Evolutionary conservation across 164 flowering plant genomes (phyloP), one percentile per base, ranked within the genome.

Genomic region (Vitis riparia): DNA sequence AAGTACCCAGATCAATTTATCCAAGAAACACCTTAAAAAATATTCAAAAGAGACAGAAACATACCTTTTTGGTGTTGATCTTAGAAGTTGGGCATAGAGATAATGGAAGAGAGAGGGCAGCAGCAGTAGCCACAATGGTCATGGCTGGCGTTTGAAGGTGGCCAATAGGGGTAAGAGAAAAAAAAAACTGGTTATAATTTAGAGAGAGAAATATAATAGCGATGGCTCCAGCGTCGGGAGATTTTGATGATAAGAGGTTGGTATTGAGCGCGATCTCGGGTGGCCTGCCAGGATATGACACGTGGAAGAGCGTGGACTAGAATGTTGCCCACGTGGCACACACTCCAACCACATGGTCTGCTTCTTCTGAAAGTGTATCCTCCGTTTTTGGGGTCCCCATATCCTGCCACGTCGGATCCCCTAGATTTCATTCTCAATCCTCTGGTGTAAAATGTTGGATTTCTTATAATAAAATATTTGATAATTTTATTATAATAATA

Each of bases 231-330:
- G 27, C 27, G 27, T 75, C 14, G 51, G 69, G 44, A 15, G 47
- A 13, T 49, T 65, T 70, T 70, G 79, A 55, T 72, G 94, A 92
- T 88, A 89, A 88, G 93, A 82, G 93, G 91, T 62, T 75, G 83
- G 77, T 59, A 73, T 75, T 68, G 29, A 44, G 71, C 80, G 97
- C 88, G 84, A 92, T 90, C 97, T 81, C 71, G 59, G 69, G 49
- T 66, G 48, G 66, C 95, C 91, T 84, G 29, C 84, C 75, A 75
- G 1, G 10, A 59, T 0, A 1, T 61, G 92, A 75, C 97, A 92
- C 83, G 90, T 92, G 89, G 86, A 81, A 2, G 14, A 19, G 27
- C 30, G 78, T 73, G 84, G 75, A 64, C 59, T 57, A 55, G 17
- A 55, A 2, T 8, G 78, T 14, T 66, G 67, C 48, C 23, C 73